Percentiles rank a stretch among this genome's conserved stretches.
Conservation (phyloP, 441 rosid species). For the Syzygium malaccense region DNA sequence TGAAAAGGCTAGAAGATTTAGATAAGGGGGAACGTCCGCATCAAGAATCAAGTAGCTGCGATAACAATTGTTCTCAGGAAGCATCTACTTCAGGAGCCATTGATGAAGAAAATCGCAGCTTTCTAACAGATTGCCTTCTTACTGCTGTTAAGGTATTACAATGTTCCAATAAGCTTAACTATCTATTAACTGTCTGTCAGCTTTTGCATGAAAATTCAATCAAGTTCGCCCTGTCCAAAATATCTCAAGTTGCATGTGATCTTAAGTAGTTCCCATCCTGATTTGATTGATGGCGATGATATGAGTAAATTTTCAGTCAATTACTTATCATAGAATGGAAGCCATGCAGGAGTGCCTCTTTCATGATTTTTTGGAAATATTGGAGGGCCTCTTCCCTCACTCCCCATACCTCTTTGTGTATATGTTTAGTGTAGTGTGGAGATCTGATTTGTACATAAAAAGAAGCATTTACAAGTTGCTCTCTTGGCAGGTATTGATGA, state of each 20-base stretch:
- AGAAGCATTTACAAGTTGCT: neutral
- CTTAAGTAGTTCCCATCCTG: neutral
- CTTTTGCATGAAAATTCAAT: neutral
- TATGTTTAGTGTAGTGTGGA: neutral
- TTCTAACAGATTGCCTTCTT: constrained; percentile 79
- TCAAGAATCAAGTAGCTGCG: constrained; percentile 21
- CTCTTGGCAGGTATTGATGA: constrained; percentile 85
- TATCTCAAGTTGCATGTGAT: neutral
- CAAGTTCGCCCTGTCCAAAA: neutral
- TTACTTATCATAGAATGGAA: neutral
- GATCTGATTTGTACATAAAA: neutral
- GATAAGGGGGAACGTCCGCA: constrained; percentile 23
- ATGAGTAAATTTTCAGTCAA: neutral
- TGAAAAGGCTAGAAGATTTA: constrained; percentile 37
- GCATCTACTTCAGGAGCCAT: constrained; percentile 24
- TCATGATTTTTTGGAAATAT: neutral
- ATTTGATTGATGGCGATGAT: neutral
- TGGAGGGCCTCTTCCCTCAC: neutral
- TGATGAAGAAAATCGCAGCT: constrained; percentile 50
- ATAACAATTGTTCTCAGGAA: constrained; percentile 23
- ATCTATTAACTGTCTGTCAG: neutral
- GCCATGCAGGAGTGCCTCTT: neutral
- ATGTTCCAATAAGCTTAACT: neutral
- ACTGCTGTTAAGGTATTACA: constrained; percentile 73
- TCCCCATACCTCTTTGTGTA: neutral